Percentiles rank a stretch among this genome's conserved stretches.
These are phyloP conservation scores for Aureobasidium sp. DNA, from an alignment of 2,329 filamentous ascomycete genomes.

Conservation along the genomic window DNA sequence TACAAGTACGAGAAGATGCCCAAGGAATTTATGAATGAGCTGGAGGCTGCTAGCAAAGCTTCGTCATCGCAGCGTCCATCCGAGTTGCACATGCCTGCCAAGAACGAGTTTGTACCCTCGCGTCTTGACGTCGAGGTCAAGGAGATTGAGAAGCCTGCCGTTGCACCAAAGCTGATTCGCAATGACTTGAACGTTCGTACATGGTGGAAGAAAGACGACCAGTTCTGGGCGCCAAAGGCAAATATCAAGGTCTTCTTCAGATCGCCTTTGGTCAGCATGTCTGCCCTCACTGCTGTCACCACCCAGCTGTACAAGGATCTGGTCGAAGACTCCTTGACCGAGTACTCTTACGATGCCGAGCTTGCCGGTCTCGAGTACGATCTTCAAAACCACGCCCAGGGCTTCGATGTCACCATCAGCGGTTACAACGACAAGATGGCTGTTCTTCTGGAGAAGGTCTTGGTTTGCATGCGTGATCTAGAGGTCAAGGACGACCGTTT, in stretches of 20 bases:
- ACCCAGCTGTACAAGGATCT: slow-evolving; percentile 75
- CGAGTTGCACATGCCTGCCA: slow-evolving; percentile 78
- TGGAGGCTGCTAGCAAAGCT: slow-evolving; percentile 55
- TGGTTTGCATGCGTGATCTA: slow-evolving; percentile 75
- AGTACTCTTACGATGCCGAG: slow-evolving; percentile 94
- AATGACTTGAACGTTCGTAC: slow-evolving; percentile 74
- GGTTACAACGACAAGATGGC: slow-evolving; percentile 97
- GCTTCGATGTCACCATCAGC: slow-evolving; percentile 69
- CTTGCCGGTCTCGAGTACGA: slow-evolving; percentile 81
- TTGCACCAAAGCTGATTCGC: slow-evolving; percentile 72
- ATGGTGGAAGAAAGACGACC: slow-evolving; percentile 99
- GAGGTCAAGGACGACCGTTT: slow-evolving; percentile 83
- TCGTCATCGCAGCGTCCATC: slow-evolving; percentile 53
- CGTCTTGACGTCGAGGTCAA: slow-evolving; percentile 93
- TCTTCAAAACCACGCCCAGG: slow-evolving; percentile 64
- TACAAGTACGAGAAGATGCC: slow-evolving; percentile 80
- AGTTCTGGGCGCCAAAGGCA: slow-evolving; percentile 95
- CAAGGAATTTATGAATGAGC: slow-evolving; percentile 62
- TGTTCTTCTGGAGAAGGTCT: slow-evolving; percentile 82
- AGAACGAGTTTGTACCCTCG: slow-evolving; percentile 92
- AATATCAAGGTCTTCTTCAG: slow-evolving; percentile 75
- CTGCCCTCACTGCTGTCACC: slow-evolving; percentile 71
- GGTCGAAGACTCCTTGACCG: slow-evolving; percentile 79
- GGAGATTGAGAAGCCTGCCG: slow-evolving; percentile 67
- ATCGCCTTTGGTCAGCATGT: slow-evolving; percentile 71